phyloP scores from a whole-genome alignment of 495 filamentous ascomycete genomes.

The Annulohypoxylon moriforme region DNA sequence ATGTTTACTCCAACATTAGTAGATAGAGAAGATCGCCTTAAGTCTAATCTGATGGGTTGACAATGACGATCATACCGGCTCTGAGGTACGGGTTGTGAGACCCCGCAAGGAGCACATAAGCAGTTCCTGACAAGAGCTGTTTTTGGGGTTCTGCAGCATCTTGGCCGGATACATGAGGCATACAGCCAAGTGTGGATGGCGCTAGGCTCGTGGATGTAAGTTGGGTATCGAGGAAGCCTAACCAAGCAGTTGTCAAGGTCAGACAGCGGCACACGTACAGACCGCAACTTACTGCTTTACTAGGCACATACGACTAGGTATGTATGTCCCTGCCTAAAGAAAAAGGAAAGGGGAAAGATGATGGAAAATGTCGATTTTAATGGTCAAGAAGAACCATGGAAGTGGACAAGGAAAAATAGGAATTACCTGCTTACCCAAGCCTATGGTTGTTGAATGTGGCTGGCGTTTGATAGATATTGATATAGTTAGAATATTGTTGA shows the following conservation, averaged over 20 bases:
- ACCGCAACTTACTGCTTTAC: conserved; percentile 21
- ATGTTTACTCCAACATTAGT: background rate
- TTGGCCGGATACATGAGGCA: conserved; percentile 34
- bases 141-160: conserved; percentile 20
- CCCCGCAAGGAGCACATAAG: conserved; percentile 10
- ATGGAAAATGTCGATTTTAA: background rate
- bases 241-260: conserved; percentile 11
- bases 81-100: conserved; percentile 5
- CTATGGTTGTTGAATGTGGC: background rate
- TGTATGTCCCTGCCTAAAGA: background rate
- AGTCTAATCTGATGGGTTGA: background rate
- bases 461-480: background rate
- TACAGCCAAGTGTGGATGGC: conserved; percentile 32
- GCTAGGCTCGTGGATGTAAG: conserved; percentile 5
- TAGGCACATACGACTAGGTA: background rate
- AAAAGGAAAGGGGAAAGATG: background rate
- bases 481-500: background rate
- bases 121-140: conserved; percentile 26
- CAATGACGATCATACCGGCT: conserved; percentile 10
- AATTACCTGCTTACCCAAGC: background rate
- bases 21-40: background rate
- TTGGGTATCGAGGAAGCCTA: conserved; percentile 39
- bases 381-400: background rate
- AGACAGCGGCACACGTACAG: conserved; percentile 26
- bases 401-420: background rate